phyloP scores from a whole-genome alignment of 2,329 filamentous ascomycete species.

The Camillea tinctor region DNA sequence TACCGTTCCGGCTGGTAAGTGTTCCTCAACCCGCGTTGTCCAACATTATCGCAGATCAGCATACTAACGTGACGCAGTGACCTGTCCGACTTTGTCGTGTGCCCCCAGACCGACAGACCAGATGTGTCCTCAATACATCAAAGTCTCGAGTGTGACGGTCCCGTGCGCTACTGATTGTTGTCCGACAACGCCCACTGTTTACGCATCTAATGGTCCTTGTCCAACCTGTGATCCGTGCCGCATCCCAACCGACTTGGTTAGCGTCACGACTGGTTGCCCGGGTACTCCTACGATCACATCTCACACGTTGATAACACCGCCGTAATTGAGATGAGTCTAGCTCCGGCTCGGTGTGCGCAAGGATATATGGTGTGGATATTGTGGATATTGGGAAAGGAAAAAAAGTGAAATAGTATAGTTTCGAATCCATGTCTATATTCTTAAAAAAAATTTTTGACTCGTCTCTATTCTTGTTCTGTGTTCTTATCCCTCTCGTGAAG shows the following conservation, averaged over 20 bases:
- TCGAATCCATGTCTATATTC: conserved; percentile 21
- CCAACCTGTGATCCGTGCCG: conserved; percentile 27
- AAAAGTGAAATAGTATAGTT: conserved; percentile 5
- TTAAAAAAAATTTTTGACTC: too few relatives aligned
- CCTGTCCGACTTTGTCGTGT: conserved; percentile 26
- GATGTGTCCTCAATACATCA: conserved; percentile 33
- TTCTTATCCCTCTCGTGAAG: not conserved
- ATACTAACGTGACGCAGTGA: conserved; percentile 10
- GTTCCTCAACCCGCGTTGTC: not conserved
- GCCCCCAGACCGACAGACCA: conserved; percentile 16
- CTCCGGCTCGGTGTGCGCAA: not conserved
- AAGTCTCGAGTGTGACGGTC: conserved; percentile 32
- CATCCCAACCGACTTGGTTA: conserved; percentile 27
- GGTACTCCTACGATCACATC: conserved; percentile 20
- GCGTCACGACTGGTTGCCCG: conserved; percentile 29
- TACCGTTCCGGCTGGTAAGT: conserved; percentile 18
- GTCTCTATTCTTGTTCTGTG: not conserved
- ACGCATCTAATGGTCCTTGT: conserved; percentile 19
- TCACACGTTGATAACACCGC: conserved; percentile 19
- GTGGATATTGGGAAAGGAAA: not conserved
- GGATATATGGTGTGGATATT: not conserved
- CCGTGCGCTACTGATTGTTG: conserved; percentile 40
- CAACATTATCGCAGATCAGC: not conserved
- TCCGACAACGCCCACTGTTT: conserved; percentile 33
- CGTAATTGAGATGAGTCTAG: conserved; percentile 5